These are phyloP conservation scores for Canna indica DNA, from an alignment of 176 grass and related monocot genomes.

Conservation along the genomic window DNA sequence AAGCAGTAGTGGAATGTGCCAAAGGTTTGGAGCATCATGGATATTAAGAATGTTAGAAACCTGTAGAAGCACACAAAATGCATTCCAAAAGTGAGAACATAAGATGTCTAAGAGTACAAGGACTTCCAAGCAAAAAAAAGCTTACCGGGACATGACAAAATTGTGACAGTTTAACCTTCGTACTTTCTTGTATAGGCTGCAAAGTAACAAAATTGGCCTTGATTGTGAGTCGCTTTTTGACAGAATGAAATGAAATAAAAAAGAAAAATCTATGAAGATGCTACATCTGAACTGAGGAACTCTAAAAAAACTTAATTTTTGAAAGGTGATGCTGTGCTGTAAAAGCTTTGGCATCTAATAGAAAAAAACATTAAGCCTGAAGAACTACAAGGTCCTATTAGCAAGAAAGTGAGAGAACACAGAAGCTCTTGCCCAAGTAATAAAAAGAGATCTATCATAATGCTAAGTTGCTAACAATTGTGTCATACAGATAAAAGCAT, in stretches of 20 bases:
- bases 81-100: constrained; percentile 22
- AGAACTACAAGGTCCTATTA: too few species aligned
- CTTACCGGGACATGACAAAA: constrained; percentile 98
- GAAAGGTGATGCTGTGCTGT: too few species aligned
- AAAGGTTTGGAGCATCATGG: constrained; percentile 94
- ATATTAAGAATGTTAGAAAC: constrained; percentile 94
- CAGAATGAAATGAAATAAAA: background rate
- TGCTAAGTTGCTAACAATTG: too few species aligned
- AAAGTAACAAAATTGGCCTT: constrained; percentile 21
- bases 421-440: too few species aligned
- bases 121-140: constrained; percentile 9
- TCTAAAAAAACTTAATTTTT: too few species aligned
- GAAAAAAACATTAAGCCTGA: too few species aligned
- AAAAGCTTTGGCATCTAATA: too few species aligned
- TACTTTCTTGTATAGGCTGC: constrained; percentile 73
- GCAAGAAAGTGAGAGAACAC: too few species aligned
- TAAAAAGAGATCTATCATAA: too few species aligned
- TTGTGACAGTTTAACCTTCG: constrained; percentile 92
- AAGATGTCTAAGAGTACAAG: background rate
- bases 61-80: constrained; percentile 29
- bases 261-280: background rate
- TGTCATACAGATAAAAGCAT: too few species aligned
- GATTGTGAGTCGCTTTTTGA: background rate
- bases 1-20: constrained; percentile 93
- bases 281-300: too few species aligned